A percentile compares a stretch with the other conserved stretches of the same genome.
phyloP scores from a whole-genome alignment of 73 alveolate species.

The Tetrahymena borealis region DNA sequence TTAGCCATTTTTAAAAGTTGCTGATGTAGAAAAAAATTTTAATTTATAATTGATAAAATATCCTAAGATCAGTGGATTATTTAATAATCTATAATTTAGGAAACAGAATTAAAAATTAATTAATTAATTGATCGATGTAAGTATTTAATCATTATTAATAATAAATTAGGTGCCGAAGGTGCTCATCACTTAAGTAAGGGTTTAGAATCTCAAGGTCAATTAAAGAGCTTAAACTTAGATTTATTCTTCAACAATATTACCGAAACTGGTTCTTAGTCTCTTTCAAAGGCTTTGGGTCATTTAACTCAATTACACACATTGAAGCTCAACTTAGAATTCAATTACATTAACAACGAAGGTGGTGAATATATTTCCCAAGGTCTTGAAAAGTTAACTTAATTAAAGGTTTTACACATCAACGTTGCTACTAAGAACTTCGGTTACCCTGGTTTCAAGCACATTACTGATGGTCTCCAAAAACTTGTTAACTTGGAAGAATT shows the following conservation, averaged over 20 bases:
- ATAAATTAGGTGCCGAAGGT: conserved; percentile 17
- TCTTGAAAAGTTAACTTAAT: not conserved
- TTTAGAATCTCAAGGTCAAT: conserved; percentile 11
- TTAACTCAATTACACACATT: conserved; percentile 1
- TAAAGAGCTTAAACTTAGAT: conserved; percentile 13
- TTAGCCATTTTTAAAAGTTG: too few relatives aligned
- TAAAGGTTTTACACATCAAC: conserved; percentile 16
- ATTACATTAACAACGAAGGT: conserved; percentile 31
- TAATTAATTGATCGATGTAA: too few relatives aligned
- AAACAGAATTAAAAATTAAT: not conserved
- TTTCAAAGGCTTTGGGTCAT: conserved; percentile 10
- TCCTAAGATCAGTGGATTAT: too few relatives aligned
- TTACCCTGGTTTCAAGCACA: conserved; percentile 11
- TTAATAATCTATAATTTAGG: not conserved
- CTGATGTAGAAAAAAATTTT: too few relatives aligned
- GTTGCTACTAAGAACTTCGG: conserved; percentile 42
- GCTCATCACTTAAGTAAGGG: conserved; percentile 27
- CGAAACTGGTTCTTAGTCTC: conserved; percentile 31
- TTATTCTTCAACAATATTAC: conserved; percentile 36
- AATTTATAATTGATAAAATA: too few relatives aligned
- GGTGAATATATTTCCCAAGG: conserved; percentile 27
- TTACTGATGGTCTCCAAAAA: conserved; percentile 6
- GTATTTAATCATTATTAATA: not conserved
- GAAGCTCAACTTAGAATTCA: conserved; percentile 32
- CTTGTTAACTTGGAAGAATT: conserved; percentile 16